Conservation (phyloP, 129 eudicot species). For the Kitagawia praeruptora region DNA sequence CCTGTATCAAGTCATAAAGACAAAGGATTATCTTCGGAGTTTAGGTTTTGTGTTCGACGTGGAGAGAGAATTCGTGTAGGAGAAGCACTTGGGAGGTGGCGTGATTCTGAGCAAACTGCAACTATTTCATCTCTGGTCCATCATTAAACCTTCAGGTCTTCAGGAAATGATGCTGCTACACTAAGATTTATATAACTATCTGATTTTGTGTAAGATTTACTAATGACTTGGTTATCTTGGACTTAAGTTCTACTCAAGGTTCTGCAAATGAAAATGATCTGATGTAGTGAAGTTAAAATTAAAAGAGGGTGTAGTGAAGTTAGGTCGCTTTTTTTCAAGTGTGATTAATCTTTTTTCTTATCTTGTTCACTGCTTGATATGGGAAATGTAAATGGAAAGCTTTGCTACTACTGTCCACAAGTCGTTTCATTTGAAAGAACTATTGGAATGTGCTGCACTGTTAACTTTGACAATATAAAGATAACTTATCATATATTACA, state of each 20-base stretch:
- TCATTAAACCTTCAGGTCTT: not conserved
- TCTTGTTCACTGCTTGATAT: not conserved
- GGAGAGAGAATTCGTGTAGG: slow-evolving; percentile 88
- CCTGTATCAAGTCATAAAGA: slow-evolving; percentile 34
- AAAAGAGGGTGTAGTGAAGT: not conserved
- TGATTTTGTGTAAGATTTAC: not conserved
- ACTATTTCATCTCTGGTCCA: not conserved
- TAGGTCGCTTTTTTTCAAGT: not conserved
- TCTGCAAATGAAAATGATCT: not conserved
- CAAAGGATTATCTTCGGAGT: slow-evolving; percentile 38
- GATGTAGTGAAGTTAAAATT: not conserved
- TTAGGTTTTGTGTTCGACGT: slow-evolving; percentile 56
- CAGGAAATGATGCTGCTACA: not conserved
- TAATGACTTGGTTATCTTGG: not conserved
- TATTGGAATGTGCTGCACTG: not conserved
- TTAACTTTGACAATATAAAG: not conserved
- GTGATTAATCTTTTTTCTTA: not conserved
- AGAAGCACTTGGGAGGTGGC: slow-evolving; percentile 78
- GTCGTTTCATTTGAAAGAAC: not conserved
- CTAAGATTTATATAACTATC: not conserved
- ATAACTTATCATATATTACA: slow-evolving; percentile 5
- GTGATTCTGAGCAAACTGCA: slow-evolving; percentile 19
- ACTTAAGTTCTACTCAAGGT: not conserved
- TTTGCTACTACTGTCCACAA: not conserved
- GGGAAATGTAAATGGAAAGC: not conserved